phyloP scores from a whole-genome alignment of 2,329 filamentous ascomycete species.

The Blastomyces silverae region DNA sequence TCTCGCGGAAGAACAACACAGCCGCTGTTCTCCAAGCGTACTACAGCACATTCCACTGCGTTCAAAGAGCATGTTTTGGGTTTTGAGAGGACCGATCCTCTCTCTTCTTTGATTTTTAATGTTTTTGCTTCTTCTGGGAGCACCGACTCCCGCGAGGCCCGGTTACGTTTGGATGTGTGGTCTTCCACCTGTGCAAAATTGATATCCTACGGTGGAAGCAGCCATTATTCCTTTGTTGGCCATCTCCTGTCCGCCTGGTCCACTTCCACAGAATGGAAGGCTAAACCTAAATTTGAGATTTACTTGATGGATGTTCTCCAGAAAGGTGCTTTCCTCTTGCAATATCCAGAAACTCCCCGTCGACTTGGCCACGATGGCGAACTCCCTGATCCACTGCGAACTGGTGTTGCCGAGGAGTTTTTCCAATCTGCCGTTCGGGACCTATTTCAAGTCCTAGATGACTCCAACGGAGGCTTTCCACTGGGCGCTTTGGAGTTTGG shows the following conservation, averaged over 20 bases:
- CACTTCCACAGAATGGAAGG: constrained; percentile 79
- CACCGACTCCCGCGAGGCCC: constrained; percentile 73
- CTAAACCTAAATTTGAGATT: constrained; percentile 81
- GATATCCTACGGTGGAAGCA: constrained; percentile 68
- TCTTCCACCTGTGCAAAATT: constrained; percentile 77
- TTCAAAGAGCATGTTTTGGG: constrained; percentile 78
- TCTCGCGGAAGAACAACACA: constrained; percentile 46
- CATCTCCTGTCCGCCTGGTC: constrained; percentile 84
- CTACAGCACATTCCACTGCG: constrained; percentile 46
- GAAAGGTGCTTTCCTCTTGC: constrained; percentile 83
- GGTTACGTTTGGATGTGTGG: constrained; percentile 76
- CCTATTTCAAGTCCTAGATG: constrained; percentile 79
- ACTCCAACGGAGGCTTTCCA: constrained; percentile 80
- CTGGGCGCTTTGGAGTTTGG: constrained; percentile 77
- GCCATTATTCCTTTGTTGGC: constrained; percentile 71
- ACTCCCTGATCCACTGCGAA: constrained; percentile 62
- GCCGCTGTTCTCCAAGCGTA: constrained; percentile 44
- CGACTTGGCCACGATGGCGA: constrained; percentile 64
- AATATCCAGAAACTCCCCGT: constrained; percentile 72
- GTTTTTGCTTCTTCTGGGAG: constrained; percentile 82
- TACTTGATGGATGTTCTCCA: constrained; percentile 93
- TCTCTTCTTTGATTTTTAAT: constrained; percentile 78
- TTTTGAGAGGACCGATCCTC: constrained; percentile 80
- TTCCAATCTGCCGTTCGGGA: constrained; percentile 74
- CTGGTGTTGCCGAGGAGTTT: constrained; percentile 77